Conservation (phyloP, 2,329 filamentous ascomycete genomes). For the Cyphellophora europaea region DNA sequence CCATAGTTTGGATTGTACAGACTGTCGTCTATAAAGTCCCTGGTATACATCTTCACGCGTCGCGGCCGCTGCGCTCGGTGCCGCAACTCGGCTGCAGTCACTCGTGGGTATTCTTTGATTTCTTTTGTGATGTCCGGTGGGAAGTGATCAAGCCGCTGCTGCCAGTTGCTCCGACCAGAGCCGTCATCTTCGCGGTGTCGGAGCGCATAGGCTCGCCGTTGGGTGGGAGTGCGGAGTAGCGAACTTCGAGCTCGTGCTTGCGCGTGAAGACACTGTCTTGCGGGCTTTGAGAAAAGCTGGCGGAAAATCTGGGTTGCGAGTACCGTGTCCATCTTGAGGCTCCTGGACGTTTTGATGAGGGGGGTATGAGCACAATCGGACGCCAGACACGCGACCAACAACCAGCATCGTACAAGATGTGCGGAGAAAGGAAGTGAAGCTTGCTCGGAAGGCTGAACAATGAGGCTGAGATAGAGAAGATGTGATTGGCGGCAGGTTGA, state of each 20-base stretch:
- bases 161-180: constrained; percentile 66
- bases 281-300: constrained; percentile 70
- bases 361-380: no score
- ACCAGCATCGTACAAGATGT: no score
- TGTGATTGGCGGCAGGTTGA: no score
- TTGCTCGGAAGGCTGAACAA: no score
- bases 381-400: no score
- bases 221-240: constrained; percentile 3
- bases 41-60: constrained; percentile 90
- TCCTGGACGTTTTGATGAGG: no score
- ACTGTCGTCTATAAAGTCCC: constrained; percentile 97
- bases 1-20: constrained; percentile 91
- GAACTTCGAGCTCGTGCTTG: constrained; percentile 15
- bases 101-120: constrained; percentile 70
- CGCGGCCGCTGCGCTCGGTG: constrained; percentile 65
- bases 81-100: constrained; percentile 73
- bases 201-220: constrained; percentile 30
- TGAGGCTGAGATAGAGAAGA: no score
- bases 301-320: constrained; percentile 70
- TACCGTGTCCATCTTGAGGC: constrained; percentile 86
- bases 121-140: constrained; percentile 70
- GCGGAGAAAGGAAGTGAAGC: no score
- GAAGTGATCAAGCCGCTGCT: constrained; percentile 69
- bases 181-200: constrained; percentile 28
- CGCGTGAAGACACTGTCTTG: constrained; percentile 46